Base-by-base conservation (phyloP, 495 filamentous ascomycete species). In the Xylaria telfairii region DNA sequence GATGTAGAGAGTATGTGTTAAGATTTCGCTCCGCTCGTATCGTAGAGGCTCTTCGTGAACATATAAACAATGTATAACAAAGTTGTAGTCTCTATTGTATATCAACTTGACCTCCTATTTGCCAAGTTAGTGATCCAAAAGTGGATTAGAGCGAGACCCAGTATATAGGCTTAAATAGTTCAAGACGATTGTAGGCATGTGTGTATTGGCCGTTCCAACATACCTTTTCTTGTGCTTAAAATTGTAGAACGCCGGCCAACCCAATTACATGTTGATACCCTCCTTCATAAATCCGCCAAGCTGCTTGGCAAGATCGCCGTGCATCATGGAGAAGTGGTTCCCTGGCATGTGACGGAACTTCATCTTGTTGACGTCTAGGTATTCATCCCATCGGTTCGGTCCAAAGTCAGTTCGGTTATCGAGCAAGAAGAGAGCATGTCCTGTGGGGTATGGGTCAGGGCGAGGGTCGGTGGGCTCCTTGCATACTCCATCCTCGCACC, bases 401-500 rank as follows among this genome's bases (percentile, higher is more conserved):
- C 90, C 90, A 69, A 97, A 92, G 76, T 94, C 90, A 0, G 89
- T 88, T 49, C 92, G 84, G 81, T 95, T 92, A 77, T 93, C 89
- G 5, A 95, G 83, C 32, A 96, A 81, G 90, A 93, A 96, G 68
- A 88, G 81, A 76, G 93, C 92, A 81, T 95, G 86, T 70, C 92
- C 87, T 76, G 90, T 89, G 57, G 87, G 84, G 42, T 88, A 87
- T 3, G 92, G 92, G 68, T 91, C 90, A 4, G 90, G 90, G 53
- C 90, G 86, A 10, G 90, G 90, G 76, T 92, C 92, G 15, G 81
- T 86, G 0, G 90, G 89, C 34, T 87, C 83, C 56, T 90, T 87
- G 83, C 92, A 94, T 2, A 96, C 91, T 64, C 93, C 93, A 62
- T 95, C 92, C 76, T 90, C 89, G 72, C 90, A 92, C 92, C 92